Evolutionary conservation across 306 rosid genomes (phyloP), one percentile per base, ranked within the genome.

Genomic region (Vigna mungo): DNA sequence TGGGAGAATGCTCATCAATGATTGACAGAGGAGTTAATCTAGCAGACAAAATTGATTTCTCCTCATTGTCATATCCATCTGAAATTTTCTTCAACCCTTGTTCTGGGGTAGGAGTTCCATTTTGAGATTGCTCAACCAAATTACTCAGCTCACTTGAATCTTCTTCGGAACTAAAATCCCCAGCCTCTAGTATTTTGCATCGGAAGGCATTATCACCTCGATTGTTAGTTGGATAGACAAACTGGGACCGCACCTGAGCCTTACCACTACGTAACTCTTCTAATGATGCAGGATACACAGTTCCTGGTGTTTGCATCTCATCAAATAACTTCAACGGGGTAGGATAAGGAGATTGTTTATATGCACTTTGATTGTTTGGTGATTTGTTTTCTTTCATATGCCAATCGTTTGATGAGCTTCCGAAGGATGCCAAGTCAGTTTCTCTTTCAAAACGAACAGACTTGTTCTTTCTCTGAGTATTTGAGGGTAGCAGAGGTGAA

Each of bases 231-330:
- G 92, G 79, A 83, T 86, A 87, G 63, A 89, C 92, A 48, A 79
- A 92, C 70, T 92, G 94, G 34, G 94, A 87, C 83, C 97, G 88
- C 77, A 92, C 88, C 61, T 84, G 78, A 82, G 72, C 66, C 78
- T 77, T 95, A 27, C 86, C 87, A 80, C 74, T 80, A 47, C 83
- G 86, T 76, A 81, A 76, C 63, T 82, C 71, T 76, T 88, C 90
- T 55, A 79, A 25, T 79, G 91, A 79, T 77, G 91, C 73, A 9
- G 98, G 97, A 59, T 83, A 92, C 73, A 86, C 91, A 16, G 98
- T 95, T 84, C 99, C 99, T 23, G 98, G 98, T 32, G 98, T 95
- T 87, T 92, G 97, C 94, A 96, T 88, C 79, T 89, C 96, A 1
- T 88, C 96, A 76, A 89, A 89, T 49, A 92, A 87, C 84, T 89